Conservation (phyloP, 2,329 filamentous ascomycete species). For the Colletotrichum orchidophilum region DNA sequence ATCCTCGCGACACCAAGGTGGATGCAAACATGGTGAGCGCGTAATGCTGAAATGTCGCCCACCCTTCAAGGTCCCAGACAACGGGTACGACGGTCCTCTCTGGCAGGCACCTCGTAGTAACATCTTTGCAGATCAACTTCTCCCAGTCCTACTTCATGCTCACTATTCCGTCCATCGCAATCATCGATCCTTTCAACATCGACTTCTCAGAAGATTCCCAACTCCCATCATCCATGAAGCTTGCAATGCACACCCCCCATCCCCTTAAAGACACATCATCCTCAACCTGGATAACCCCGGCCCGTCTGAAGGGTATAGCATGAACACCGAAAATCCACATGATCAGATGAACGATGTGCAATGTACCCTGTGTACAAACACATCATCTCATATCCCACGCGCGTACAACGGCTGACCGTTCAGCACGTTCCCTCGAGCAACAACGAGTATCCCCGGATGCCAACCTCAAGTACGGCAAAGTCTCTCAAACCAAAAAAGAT, state of each 20-base stretch:
- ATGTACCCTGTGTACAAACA: too few relatives aligned
- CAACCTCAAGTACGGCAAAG: too few relatives aligned
- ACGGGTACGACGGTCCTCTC: too few relatives aligned
- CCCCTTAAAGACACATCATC: neutral
- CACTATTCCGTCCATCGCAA: too few relatives aligned
- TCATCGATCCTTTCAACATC: neutral
- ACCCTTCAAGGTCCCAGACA: too few relatives aligned
- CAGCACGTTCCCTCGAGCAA: neutral
- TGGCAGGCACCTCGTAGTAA: too few relatives aligned
- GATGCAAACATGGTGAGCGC: too few relatives aligned
- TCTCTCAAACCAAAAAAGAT: neutral
- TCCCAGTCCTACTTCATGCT: too few relatives aligned
- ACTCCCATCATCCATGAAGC: neutral
- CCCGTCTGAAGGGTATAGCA: neutral
- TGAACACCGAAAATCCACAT: neutral
- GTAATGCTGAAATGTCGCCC: too few relatives aligned
- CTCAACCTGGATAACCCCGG: neutral
- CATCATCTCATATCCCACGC: neutral
- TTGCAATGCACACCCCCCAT: neutral
- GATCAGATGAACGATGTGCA: constrained; percentile 2
- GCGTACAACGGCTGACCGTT: neutral
- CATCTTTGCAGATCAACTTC: too few relatives aligned
- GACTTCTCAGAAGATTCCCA: neutral
- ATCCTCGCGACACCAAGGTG: too few relatives aligned
- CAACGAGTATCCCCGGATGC: neutral